These are phyloP conservation scores for Vanderwaltozyma yarrowii DNA, from an alignment of 805 yeast genomes.

Conservation along the genomic window DNA sequence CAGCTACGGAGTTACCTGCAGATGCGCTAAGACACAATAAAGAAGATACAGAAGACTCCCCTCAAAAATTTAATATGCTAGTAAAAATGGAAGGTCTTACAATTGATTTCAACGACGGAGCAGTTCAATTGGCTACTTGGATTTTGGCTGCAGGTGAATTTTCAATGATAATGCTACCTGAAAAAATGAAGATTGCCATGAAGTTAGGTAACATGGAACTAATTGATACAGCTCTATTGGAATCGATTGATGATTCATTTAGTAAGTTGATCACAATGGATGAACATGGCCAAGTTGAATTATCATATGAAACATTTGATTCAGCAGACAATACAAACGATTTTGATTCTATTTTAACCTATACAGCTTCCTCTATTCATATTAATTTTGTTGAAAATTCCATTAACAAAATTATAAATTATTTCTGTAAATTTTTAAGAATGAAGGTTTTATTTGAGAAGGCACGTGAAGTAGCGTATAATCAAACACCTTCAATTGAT, in stretches of 20 bases:
- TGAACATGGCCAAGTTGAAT: conserved; percentile 65
- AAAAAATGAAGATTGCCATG: conserved; percentile 60
- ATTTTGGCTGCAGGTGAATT: conserved; percentile 65
- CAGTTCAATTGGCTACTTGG: conserved; percentile 70
- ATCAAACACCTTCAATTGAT: conserved; percentile 61
- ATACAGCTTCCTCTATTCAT: conserved; percentile 61
- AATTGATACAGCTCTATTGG: conserved; percentile 56
- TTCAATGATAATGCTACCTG: conserved; percentile 58
- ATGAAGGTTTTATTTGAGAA: conserved; percentile 87
- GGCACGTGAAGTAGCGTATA: conserved; percentile 81
- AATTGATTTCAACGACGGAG: conserved; percentile 71
- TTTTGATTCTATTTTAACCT: conserved; percentile 32
- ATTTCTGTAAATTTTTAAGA: conserved; percentile 60
- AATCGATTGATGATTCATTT: conserved; percentile 46
- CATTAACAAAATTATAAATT: conserved; percentile 53
- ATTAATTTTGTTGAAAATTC: conserved; percentile 78
- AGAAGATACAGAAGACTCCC: conserved; percentile 47
- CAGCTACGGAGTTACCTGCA: conserved; percentile 56
- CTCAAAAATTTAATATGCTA: conserved; percentile 63
- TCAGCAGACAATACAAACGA: conserved; percentile 34
- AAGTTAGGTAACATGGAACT: conserved; percentile 69
- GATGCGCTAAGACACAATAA: conserved; percentile 62
- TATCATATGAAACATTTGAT: conserved; percentile 76
- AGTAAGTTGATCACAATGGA: conserved; percentile 68
- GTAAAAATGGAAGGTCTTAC: conserved; percentile 65